These are phyloP conservation scores for Medicago ruthenica DNA, from an alignment of 306 rosid genomes.

Conservation along the genomic window DNA sequence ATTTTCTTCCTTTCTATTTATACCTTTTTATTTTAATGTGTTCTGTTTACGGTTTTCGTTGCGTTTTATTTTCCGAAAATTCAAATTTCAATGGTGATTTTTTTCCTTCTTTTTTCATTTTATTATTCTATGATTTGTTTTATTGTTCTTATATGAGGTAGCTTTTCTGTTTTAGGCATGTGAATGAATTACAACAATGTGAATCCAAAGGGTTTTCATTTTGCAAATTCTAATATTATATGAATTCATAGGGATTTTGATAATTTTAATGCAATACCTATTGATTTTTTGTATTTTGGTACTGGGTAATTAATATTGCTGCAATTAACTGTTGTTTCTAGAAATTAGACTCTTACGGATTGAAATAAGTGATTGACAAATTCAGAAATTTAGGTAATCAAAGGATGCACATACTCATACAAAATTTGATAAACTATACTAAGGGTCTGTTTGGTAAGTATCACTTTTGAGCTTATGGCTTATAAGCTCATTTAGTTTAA, in stretches of 20 bases:
- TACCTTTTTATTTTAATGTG: background rate
- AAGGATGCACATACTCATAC: too few species aligned
- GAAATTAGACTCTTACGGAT: background rate
- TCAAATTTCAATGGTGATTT: background rate
- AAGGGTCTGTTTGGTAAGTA: too few species aligned
- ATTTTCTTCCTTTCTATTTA: background rate
- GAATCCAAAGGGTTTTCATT: background rate
- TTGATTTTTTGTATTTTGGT: too few species aligned
- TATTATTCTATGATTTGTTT: background rate
- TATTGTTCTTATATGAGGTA: background rate
- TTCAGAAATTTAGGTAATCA: too few species aligned
- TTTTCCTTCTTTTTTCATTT: background rate
- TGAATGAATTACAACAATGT: background rate
- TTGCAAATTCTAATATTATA: background rate
- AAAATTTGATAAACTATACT: too few species aligned
- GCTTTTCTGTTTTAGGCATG: background rate
- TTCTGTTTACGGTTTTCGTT: background rate
- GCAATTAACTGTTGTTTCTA: too few species aligned
- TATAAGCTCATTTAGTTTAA: too few species aligned
- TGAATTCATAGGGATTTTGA: background rate
- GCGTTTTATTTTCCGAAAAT: slow-evolving; percentile 3
- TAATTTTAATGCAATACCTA: too few species aligned
- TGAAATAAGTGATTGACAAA: too few species aligned
- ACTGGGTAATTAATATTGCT: too few species aligned
- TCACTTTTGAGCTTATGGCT: too few species aligned